Conservation (phyloP, 495 filamentous ascomycete species). For the Rostrohypoxylon terebratum region DNA sequence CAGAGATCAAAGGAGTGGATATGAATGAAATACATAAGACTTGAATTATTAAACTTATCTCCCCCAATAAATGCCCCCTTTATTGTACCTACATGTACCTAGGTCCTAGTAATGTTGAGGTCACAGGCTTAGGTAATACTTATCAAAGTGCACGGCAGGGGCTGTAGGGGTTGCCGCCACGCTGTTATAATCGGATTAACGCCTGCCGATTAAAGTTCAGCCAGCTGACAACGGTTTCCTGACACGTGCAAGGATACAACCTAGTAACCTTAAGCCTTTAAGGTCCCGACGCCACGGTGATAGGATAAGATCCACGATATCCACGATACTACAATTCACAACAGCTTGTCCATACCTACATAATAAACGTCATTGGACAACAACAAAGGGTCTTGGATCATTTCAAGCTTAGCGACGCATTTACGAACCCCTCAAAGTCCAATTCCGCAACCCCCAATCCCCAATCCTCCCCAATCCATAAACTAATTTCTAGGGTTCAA, state of each 20-base stretch:
- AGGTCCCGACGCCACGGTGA: slow-evolving; percentile 9
- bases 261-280: no score
- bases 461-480: not conserved
- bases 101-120: no score
- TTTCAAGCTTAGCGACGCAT: slow-evolving; percentile 17
- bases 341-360: slow-evolving; percentile 24
- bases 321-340: slow-evolving; percentile 20
- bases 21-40: not conserved
- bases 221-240: slow-evolving; percentile 37
- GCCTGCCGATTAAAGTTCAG: slow-evolving; percentile 15
- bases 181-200: slow-evolving; percentile 47
- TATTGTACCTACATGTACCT: no score
- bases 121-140: not conserved
- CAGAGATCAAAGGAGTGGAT: not conserved
- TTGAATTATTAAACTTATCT: not conserved
- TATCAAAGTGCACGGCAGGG: not conserved
- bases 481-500: slow-evolving; percentile 1
- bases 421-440: slow-evolving; percentile 11
- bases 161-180: slow-evolving; percentile 38
- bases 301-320: slow-evolving; percentile 9
- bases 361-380: slow-evolving; percentile 28
- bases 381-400: slow-evolving; percentile 24
- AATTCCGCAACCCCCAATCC: slow-evolving; percentile 5
- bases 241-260: slow-evolving; percentile 38
- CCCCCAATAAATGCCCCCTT: no score